Base-by-base conservation (phyloP, 2,329 filamentous ascomycete genomes). In the Xylaria sp. region DNA sequence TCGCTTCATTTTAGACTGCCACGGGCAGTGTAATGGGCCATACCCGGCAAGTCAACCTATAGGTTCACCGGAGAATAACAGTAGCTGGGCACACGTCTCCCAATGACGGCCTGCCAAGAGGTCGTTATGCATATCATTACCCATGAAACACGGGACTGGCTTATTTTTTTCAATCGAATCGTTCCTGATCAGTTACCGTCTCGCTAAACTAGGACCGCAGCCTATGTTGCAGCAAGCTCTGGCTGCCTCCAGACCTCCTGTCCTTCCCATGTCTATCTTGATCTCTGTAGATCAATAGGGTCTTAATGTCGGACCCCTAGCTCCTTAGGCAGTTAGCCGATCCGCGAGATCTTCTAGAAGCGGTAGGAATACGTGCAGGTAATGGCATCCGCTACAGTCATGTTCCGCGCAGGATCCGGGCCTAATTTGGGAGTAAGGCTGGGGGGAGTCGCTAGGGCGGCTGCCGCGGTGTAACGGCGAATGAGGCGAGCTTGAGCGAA, bases 401-500 rank as follows among this genome's bases (percentile, higher is more conserved):
- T 51, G 60, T 68, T 71, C 70, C 72, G 66, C 70, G 65, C 61
- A 73, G 74, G 71, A 71, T 72, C 69, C 70, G 67, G 63, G 64
- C 69, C 63, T 62, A 73, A 71, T 73, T 73, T 72, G 75, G 73
- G 73, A 69, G 32, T 71, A 76, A 75, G 75, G 75, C 76, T 77
- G 63, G 65, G 58, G 71, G 65, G 57, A 68, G 55, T 68, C 37
- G 65, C 73, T 70, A 73, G 71, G 73, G 69, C 67, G 72, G 70
- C 50, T 54, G 66, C 69, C 64, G 70, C 63, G 59, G 70, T 72
- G 72, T 62, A 70, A 68, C 68, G 52, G 63, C 73, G 73, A 76
- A 78, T 79, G 76, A 76, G 77, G 70, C 72, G 70, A 72, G 67
- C 68, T 77, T 77, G 78, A 75, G 77, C 77, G 76, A 78, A 76